Conservation (phyloP, 768 basidiomycete species). For the Podaxis sp. region DNA sequence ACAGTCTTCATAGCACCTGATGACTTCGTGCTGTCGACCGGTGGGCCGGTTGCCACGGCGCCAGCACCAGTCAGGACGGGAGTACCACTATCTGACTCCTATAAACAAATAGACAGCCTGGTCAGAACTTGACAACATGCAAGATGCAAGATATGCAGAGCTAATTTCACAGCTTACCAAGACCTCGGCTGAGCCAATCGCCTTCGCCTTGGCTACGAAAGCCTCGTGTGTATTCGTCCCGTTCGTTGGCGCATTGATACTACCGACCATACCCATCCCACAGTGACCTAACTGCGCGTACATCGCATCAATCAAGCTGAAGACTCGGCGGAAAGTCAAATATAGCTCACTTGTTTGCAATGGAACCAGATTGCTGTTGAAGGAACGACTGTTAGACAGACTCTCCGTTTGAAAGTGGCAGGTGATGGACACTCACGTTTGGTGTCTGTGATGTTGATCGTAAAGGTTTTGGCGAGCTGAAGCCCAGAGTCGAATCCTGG, state of each 20-base stretch:
- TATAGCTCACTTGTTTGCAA: constrained; percentile 40
- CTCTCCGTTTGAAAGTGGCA: background rate
- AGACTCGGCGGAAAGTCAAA: background rate
- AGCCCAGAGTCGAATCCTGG: constrained; percentile 60
- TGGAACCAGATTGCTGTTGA: constrained; percentile 55
- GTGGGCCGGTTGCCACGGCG: constrained; percentile 13
- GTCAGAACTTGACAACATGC: background rate
- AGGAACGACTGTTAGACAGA: background rate
- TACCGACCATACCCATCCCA: constrained; percentile 50
- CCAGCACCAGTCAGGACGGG: constrained; percentile 19
- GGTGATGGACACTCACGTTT: constrained; percentile 36
- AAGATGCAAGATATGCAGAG: background rate
- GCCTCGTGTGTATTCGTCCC: constrained; percentile 17
- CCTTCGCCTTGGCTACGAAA: constrained; percentile 16
- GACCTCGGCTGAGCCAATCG: constrained; percentile 14
- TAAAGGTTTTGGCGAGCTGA: constrained; percentile 36
- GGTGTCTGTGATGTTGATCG: constrained; percentile 46
- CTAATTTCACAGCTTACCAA: constrained; percentile 7
- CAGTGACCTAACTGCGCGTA: constrained; percentile 36
- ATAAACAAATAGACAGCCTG: background rate
- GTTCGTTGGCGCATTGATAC: constrained; percentile 18
- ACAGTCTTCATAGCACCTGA: constrained; percentile 13
- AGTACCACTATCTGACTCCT: constrained; percentile 14
- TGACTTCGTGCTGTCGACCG: background rate
- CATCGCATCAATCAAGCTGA: background rate